Percentiles rank a stretch among this genome's conserved stretches.
Conservation (phyloP, 441 rosid species). For the Gossypium davidsonii region DNA sequence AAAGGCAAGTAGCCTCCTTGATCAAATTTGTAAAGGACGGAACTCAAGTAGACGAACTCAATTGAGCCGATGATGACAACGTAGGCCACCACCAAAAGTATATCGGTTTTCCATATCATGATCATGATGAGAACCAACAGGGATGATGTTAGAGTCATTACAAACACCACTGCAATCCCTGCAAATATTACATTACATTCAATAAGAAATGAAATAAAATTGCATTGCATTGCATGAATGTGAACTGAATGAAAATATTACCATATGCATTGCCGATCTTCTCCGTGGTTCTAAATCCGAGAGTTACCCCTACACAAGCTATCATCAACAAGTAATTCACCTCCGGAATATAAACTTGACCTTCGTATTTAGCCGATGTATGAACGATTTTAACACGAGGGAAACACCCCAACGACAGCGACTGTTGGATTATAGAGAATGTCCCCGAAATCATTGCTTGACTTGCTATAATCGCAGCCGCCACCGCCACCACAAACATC, state of each 20-base stretch:
- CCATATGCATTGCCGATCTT: slow-evolving; percentile 71
- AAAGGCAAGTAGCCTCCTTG: slow-evolving; percentile 63
- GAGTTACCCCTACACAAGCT: slow-evolving; percentile 46
- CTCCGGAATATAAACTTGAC: slow-evolving; percentile 77
- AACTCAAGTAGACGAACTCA: slow-evolving; percentile 41
- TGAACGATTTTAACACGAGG: slow-evolving; percentile 72
- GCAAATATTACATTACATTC: neutral
- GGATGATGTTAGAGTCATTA: slow-evolving; percentile 44
- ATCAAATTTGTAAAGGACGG: slow-evolving; percentile 57
- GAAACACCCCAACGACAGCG: slow-evolving; percentile 57
- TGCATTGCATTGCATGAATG: neutral
- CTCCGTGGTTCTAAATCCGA: slow-evolving; percentile 38
- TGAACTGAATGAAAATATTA: neutral
- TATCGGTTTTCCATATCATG: slow-evolving; percentile 55
- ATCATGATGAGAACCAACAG: slow-evolving; percentile 40
- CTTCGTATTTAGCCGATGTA: slow-evolving; percentile 63
- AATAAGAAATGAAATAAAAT: neutral
- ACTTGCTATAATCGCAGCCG: slow-evolving; percentile 62
- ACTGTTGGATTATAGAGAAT: slow-evolving; percentile 61
- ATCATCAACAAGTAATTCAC: slow-evolving; percentile 65
- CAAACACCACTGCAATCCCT: slow-evolving; percentile 58
- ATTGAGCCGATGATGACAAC: slow-evolving; percentile 30
- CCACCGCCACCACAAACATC: slow-evolving; percentile 53
- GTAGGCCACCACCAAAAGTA: slow-evolving; percentile 39
- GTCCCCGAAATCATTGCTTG: slow-evolving; percentile 80